Conservation (phyloP, 179 eudicot genomes). For the Camellia oleifera region DNA sequence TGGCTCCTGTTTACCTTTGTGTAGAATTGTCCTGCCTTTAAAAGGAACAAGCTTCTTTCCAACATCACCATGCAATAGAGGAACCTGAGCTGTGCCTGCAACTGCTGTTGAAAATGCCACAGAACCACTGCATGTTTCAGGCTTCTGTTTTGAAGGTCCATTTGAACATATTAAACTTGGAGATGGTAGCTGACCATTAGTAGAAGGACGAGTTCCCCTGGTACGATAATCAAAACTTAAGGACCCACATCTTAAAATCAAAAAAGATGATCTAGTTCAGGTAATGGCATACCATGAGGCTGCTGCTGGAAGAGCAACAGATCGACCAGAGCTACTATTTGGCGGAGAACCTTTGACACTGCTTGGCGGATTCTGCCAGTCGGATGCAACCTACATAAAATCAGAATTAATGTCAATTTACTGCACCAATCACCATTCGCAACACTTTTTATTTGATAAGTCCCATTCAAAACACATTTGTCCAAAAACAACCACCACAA, state of each 20-base stretch:
- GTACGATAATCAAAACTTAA: neutral
- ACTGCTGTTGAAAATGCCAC: constrained; percentile 38
- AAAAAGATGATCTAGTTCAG: neutral
- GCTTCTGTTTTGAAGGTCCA: constrained; percentile 52
- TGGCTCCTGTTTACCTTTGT: constrained; percentile 36
- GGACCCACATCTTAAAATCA: neutral
- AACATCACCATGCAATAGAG: constrained; percentile 30
- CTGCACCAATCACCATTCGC: constrained; percentile 5
- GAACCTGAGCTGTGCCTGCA: constrained; percentile 27
- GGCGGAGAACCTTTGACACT: constrained; percentile 57
- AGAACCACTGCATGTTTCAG: constrained; percentile 37
- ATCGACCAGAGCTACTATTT: constrained; percentile 65
- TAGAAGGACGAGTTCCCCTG: constrained; percentile 79
- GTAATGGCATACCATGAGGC: constrained; percentile 71
- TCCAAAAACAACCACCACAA: constrained; percentile 4
- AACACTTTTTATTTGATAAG: neutral
- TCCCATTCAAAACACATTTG: neutral
- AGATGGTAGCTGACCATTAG: constrained; percentile 41
- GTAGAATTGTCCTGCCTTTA: constrained; percentile 25
- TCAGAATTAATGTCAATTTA: constrained; percentile 10
- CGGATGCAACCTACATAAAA: constrained; percentile 7
- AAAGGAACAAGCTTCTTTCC: constrained; percentile 35
- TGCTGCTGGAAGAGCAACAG: constrained; percentile 80
- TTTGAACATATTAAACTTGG: constrained; percentile 41
- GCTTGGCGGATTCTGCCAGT: constrained; percentile 32